These are phyloP conservation scores for Podospora pseudoanserina DNA, from an alignment of 495 filamentous ascomycete genomes.

Conservation along the genomic window DNA sequence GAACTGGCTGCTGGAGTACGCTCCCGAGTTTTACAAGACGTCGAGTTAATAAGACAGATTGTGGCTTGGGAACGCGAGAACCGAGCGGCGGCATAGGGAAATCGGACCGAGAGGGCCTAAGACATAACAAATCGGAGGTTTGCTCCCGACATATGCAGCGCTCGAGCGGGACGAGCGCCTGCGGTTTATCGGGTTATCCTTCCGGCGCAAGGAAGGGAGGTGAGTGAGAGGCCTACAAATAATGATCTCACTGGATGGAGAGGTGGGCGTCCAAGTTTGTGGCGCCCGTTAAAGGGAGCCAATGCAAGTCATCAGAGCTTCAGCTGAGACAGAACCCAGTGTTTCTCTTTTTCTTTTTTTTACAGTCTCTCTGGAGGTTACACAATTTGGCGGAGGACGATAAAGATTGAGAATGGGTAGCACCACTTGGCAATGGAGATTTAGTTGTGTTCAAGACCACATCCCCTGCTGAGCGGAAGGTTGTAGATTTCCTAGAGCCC, in stretches of 20 bases:
- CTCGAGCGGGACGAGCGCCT: too few species aligned
- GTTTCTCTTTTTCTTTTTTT: not conserved
- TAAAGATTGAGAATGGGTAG: not conserved
- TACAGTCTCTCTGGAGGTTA: not conserved
- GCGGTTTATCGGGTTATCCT: not conserved
- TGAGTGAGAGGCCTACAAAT: not conserved
- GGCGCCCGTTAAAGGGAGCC: not conserved
- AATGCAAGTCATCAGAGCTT: not conserved
- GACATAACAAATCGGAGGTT: not conserved
- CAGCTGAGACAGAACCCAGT: not conserved
- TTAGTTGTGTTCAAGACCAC: not conserved
- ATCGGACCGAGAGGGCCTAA: conserved; percentile 8
- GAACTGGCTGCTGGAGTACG: conserved; percentile 86
- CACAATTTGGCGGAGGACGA: not conserved
- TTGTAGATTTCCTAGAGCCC: not conserved
- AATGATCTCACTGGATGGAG: not conserved
- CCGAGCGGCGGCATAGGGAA: not conserved
- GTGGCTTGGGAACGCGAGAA: not conserved
- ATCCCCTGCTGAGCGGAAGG: not conserved
- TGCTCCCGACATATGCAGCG: not conserved
- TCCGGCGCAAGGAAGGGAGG: not conserved
- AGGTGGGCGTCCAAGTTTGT: not conserved
- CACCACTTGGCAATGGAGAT: not conserved
- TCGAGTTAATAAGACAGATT: conserved; percentile 9
- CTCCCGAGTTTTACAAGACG: conserved; percentile 75